phyloP scores from a whole-genome alignment of 1,284 basidiomycete genomes.

The Dichomitus squalens region DNA sequence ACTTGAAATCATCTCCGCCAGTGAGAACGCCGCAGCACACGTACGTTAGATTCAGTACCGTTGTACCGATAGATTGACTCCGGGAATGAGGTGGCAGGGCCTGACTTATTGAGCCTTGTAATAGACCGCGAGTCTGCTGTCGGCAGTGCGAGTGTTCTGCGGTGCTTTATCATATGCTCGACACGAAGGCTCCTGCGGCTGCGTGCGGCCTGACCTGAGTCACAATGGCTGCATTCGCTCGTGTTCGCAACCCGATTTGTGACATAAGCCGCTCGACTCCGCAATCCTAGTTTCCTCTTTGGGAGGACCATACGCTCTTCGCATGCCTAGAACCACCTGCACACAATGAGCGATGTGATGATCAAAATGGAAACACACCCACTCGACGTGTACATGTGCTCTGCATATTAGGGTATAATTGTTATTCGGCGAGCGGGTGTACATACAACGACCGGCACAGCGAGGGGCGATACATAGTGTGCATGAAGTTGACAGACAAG shows the following conservation, averaged over 20 bases:
- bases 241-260: constrained; percentile 1
- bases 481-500: constrained; percentile 10
- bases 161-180: constrained; percentile 19
- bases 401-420: constrained; percentile 15
- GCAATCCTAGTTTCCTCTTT: constrained; percentile 16
- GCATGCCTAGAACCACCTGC: constrained; percentile 4
- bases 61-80: constrained; percentile 8
- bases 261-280: constrained; percentile 2
- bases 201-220: constrained; percentile 11
- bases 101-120: constrained; percentile 8
- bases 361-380: constrained; percentile 18
- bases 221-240: constrained; percentile 8
- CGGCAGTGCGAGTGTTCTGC: constrained; percentile 19
- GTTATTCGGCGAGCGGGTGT: constrained; percentile 10
- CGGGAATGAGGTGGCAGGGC: constrained; percentile 3
- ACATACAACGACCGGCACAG: constrained; percentile 17
- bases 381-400: constrained; percentile 5
- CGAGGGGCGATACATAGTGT: constrained; percentile 13
- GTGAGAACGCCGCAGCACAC: constrained; percentile 22
- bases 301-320: constrained; percentile 1
- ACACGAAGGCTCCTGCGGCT: constrained; percentile 3
- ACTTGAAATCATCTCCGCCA: constrained; percentile 16
- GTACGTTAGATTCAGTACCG: constrained; percentile 4
- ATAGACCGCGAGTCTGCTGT: constrained; percentile 9
- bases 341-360: constrained; percentile 15